Base-by-base conservation (phyloP, 2,329 filamentous ascomycete genomes). In the Nemania sp. region DNA sequence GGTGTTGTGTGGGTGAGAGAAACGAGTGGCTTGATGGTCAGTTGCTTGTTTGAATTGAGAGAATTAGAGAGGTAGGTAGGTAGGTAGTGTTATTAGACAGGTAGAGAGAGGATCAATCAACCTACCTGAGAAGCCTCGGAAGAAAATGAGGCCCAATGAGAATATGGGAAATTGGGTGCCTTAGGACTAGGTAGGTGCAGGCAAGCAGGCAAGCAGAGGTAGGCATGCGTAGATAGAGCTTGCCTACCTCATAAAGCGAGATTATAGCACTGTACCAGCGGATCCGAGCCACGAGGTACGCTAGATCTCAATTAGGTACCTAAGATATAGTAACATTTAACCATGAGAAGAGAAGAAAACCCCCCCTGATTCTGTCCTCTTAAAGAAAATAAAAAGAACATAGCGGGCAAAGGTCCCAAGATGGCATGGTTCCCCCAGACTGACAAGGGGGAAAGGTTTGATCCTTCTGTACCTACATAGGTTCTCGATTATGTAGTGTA, bases 71-170 rank as follows among this genome's bases (percentile, higher is more conserved):
- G 32, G 32, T 35, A 35, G n/a, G n/a, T n/a, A n/a, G n/a, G n/a
- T n/a, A n/a, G n/a, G 7, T 35, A 32, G 4, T 45, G 13, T 20
- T 41, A 18, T 58, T 27, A 51, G 27, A n/a, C n/a, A n/a, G n/a
- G n/a, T n/a, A n/a, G n/a, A n/a, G n/a, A n/a, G n/a, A 56, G 54
- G 18, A 49, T 59, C 45, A 27, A 55, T 41, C 22, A 35, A n/a
- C 3, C 26, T n/a, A n/a, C n/a, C n/a, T n/a, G 38, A 43, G 24
- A 38, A 56, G 43, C 18, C 35, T n/a, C 2, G 47, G 41, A 38
- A 57, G 55, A 61, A 61, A 43, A 58, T 13, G 54, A 57, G 51
- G 24, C 64, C 64, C 63, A 69, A 64, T 7, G 22, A 64, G 64
- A 60, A 64, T 47, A 67, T 32, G 64, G 60, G 55, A 61, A 69